Percentiles rank a stretch among this genome's conserved stretches.
These are phyloP conservation scores for Dendrobium officinale DNA, from an alignment of 106 monocot species.

Conservation along the genomic window DNA sequence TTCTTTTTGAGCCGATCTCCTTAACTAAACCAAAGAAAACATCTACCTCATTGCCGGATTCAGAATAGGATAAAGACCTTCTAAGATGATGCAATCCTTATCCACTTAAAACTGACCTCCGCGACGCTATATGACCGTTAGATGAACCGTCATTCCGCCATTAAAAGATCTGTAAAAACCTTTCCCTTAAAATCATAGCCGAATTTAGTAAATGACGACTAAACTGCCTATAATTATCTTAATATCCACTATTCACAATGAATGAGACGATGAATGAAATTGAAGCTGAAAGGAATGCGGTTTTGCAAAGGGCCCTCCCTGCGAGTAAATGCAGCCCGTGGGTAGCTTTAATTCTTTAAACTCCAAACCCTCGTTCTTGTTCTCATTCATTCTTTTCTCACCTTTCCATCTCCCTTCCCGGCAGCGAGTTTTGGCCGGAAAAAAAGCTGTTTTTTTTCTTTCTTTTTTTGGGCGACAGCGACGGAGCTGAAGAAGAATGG, in stretches of 20 bases:
- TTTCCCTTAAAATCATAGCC: background rate
- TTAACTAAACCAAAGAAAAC: no score
- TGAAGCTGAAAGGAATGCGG: background rate
- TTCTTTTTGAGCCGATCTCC: no score
- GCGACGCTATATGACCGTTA: background rate
- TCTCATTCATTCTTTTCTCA: background rate
- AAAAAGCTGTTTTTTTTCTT: background rate
- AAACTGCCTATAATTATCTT: background rate
- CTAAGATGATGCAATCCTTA: background rate
- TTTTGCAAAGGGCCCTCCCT: background rate
- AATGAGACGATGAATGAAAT: background rate
- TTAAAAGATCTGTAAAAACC: background rate
- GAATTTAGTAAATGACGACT: background rate
- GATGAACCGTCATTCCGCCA: background rate
- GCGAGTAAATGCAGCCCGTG: background rate
- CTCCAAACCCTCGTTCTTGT: background rate
- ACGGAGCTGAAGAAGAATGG: constrained; percentile 20
- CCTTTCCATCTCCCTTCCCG: background rate
- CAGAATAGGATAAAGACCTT: background rate
- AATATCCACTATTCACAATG: background rate
- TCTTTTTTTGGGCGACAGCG: background rate
- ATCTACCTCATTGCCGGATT: background rate
- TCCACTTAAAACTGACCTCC: background rate
- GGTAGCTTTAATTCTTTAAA: background rate
- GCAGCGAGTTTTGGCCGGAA: background rate